Evolutionary conservation across 306 rosid species (phyloP).

Genomic region (Ammopiptanthus mongolicus): DNA sequence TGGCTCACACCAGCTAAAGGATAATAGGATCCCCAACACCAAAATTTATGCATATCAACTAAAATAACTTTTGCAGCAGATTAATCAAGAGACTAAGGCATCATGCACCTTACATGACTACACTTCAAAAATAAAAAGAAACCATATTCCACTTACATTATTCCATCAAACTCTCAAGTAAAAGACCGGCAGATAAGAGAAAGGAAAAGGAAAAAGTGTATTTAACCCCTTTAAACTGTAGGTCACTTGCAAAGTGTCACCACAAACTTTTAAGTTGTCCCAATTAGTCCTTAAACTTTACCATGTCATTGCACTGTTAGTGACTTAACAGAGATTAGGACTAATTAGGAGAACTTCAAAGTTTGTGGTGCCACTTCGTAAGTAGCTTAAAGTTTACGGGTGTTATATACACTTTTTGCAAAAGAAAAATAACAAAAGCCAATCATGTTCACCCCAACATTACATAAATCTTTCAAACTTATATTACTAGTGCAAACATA

Average conservation of each 20-base stretch:
- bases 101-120: background rate
- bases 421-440: background rate
- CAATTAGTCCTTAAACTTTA: background rate
- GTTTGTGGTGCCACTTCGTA: too few species aligned
- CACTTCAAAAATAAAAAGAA: background rate
- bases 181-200: background rate
- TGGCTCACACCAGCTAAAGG: background rate
- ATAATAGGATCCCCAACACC: background rate
- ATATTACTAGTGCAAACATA: background rate
- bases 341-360: too few species aligned
- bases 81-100: conserved; percentile 4
- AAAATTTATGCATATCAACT: background rate
- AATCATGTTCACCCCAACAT: background rate
- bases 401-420: too few species aligned
- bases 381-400: too few species aligned
- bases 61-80: background rate
- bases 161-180: background rate
- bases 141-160: background rate
- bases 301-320: background rate
- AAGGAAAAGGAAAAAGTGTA: background rate
- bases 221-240: too few species aligned
- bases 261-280: background rate
- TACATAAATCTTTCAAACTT: background rate
- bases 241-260: background rate
- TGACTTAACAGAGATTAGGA: background rate